Percentiles rank a stretch among this genome's conserved stretches.
Conservation (phyloP, 352 stramenopile genomes). For the Phytopythium boreale region DNA sequence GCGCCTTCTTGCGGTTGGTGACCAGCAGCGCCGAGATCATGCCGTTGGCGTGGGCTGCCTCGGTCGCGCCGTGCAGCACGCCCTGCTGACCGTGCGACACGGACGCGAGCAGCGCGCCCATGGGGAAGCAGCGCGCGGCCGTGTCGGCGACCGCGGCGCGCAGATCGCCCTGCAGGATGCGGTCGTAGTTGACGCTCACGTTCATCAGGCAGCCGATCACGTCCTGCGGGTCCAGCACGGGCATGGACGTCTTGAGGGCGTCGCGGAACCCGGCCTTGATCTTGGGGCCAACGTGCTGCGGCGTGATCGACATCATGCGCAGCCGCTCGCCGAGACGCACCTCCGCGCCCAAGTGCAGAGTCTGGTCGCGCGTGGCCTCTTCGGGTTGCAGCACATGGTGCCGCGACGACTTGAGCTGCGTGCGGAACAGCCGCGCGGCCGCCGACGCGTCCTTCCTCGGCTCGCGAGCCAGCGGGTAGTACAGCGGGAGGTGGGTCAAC, state of each 20-base stretch:
- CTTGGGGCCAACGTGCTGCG: slow-evolving; percentile 48
- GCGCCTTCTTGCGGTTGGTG: slow-evolving; percentile 77
- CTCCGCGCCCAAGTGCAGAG: slow-evolving; percentile 49
- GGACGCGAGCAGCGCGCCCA: slow-evolving; percentile 46
- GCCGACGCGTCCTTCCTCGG: slow-evolving; percentile 31
- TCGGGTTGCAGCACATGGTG: slow-evolving; percentile 77
- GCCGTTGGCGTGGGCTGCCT: slow-evolving; percentile 67
- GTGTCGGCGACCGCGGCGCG: slow-evolving; percentile 44
- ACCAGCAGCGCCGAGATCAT: slow-evolving; percentile 78
- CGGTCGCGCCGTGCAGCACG: slow-evolving; percentile 49
- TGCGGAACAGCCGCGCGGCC: slow-evolving; percentile 26
- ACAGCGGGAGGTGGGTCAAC: slow-evolving; percentile 58
- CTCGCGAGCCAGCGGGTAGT: slow-evolving; percentile 69
- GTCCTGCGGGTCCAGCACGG: slow-evolving; percentile 47
- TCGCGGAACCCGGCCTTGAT: slow-evolving; percentile 49
- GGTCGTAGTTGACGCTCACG: slow-evolving; percentile 64
- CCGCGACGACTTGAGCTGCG: slow-evolving; percentile 32
- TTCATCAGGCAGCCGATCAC: slow-evolving; percentile 70
- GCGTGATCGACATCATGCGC: slow-evolving; percentile 71
- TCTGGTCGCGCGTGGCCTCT: slow-evolving; percentile 41
- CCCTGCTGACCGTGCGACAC: slow-evolving; percentile 76
- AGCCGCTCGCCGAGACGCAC: slow-evolving; percentile 61
- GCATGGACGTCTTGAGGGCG: slow-evolving; percentile 47
- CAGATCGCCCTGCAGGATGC: slow-evolving; percentile 65
- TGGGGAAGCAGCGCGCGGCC: slow-evolving; percentile 49